A percentile compares a stretch with the other conserved stretches of the same genome.
Conservation (phyloP, 345 rosid species). For the Kernera saxatilis region DNA sequence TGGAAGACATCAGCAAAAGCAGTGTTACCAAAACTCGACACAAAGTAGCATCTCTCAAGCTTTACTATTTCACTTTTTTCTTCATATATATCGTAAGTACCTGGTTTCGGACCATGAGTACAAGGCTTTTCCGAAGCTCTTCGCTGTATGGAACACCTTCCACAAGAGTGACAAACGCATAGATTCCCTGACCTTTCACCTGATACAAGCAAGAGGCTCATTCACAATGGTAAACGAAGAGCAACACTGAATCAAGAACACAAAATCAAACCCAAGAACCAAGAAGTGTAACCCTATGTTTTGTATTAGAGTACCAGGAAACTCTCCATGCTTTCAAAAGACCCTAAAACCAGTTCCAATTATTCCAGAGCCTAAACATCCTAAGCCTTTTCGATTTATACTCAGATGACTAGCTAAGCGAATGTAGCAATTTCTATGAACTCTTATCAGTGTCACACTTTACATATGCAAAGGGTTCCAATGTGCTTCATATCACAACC, state of each 20-base stretch:
- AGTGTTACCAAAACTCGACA: background rate
- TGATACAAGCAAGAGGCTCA: constrained; percentile 19
- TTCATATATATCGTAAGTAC: constrained; percentile 27
- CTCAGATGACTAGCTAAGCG: background rate
- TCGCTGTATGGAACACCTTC: constrained; percentile 87
- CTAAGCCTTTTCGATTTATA: background rate
- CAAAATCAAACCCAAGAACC: background rate
- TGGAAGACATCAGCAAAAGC: constrained; percentile 15
- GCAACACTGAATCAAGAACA: background rate
- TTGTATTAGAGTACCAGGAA: background rate
- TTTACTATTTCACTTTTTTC: background rate
- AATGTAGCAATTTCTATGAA: background rate
- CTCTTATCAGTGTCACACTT: background rate
- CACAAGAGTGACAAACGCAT: constrained; percentile 90
- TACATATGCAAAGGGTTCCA: background rate
- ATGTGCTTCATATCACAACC: background rate
- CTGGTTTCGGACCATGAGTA: constrained; percentile 75
- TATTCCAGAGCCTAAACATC: background rate
- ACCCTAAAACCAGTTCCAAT: background rate
- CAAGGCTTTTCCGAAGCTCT: constrained; percentile 73
- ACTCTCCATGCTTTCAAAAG: background rate
- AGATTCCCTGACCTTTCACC: constrained; percentile 97
- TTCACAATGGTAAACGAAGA: background rate
- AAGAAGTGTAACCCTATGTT: background rate
- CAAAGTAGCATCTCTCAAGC: background rate